Evolutionary conservation across 2,329 filamentous ascomycete species (phyloP), one percentile per base, ranked within the genome.

Genomic region (Hymenoscyphus albidus): DNA sequence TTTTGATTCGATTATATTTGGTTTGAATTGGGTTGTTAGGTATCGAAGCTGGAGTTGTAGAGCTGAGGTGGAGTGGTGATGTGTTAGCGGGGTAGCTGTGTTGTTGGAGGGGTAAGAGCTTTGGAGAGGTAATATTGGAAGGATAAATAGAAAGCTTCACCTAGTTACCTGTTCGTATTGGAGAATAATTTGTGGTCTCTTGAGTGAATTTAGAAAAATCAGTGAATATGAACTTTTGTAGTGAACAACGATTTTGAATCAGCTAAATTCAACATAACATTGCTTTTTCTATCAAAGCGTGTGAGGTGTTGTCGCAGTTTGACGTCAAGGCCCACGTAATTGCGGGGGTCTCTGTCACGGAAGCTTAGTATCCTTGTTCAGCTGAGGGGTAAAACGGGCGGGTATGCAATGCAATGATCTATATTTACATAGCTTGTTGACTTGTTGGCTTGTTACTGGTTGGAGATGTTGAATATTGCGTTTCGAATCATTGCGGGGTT

Each of bases 271-370:
- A 27, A 3, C 2, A 27, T 27, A 27, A 27, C 27, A 27, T 54
- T 51, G 44, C 44, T 51, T 35, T 12, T 57, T 57, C 55, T 57
- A 32, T 14, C 2, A 18, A 57, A 57, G n/a, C 22, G 35, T 32
- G 10, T 39, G n/a, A 35, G 16, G 14, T 16, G 27, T 22, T 58
- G 55, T 54, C 48, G 18, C 48, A 54, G 48, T 18, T 27, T 16
- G n/a, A 44, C 42, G 42, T 44, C 42, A 18, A 48, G 42, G 42
- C 42, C 48, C 48, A 54, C 48, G 48, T 54, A 54, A 54, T 31
- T 27, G 18, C 48, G 48, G 48, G 48, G 48, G 27, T 27, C 18
- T 27, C 13, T 27, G 48, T 54, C 48, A 54, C 48, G 22, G 44
- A 3, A 51, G 44, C 27, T 27, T 35, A 10, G 48, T 54, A 54